Conservation (phyloP, 306 rosid genomes). For the Pueraria montana region DNA sequence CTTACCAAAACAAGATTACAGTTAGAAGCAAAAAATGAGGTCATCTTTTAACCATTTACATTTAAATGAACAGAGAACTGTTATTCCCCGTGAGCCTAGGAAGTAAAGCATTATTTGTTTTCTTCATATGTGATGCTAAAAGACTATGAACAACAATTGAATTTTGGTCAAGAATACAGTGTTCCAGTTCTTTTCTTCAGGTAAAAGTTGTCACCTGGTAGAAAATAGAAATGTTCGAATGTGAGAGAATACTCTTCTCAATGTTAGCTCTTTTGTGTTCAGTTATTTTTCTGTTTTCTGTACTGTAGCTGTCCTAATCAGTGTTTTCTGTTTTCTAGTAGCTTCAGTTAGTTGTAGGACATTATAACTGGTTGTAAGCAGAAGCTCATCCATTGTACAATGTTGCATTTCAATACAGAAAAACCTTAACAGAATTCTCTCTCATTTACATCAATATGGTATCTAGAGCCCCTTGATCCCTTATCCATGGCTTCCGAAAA, state of each 20-base stretch:
- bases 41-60: slow-evolving; percentile 14
- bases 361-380: neutral
- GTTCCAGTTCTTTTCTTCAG: neutral
- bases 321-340: neutral
- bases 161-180: slow-evolving; percentile 2
- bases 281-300: neutral
- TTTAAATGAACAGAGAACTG: slow-evolving; percentile 18
- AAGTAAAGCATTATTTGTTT: slow-evolving; percentile 1
- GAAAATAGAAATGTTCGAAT: neutral
- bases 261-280: neutral
- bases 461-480: neutral
- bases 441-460: neutral
- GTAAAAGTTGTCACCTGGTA: neutral
- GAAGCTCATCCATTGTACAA: neutral
- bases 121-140: neutral
- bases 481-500: too few relatives aligned
- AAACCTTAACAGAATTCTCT: neutral
- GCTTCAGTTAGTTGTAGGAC: neutral
- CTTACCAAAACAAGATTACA: slow-evolving; percentile 25
- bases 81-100: slow-evolving; percentile 14
- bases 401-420: neutral
- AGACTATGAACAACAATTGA: neutral
- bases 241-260: neutral
- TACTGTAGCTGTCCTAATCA: neutral
- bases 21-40: slow-evolving; percentile 18